Conservation (phyloP, 352 stramenopile species). For the Phytophthora citricola region DNA sequence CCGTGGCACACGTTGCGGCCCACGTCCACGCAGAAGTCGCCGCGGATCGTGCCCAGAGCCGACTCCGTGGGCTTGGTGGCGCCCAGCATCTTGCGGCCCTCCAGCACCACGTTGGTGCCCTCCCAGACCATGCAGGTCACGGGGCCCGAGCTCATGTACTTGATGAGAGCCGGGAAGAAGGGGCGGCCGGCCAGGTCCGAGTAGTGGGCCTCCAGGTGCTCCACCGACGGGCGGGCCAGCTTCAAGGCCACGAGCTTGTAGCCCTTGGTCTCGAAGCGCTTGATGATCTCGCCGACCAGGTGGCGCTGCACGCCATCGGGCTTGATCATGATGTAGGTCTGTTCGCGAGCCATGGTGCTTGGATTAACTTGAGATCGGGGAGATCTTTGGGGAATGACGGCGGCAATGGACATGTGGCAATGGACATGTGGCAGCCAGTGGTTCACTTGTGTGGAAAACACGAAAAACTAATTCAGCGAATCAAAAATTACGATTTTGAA, state of each 20-base stretch:
- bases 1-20: conserved; percentile 95
- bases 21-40: conserved; percentile 93
- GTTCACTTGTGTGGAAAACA: conserved; percentile 1
- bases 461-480: conserved; percentile 10
- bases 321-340: conserved; percentile 96
- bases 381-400: conserved; percentile 38
- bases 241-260: conserved; percentile 96
- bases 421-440: conserved; percentile 25
- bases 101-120: conserved; percentile 93
- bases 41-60: conserved; percentile 93
- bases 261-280: conserved; percentile 95
- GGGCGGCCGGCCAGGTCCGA: conserved; percentile 91
- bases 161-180: conserved; percentile 93
- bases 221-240: conserved; percentile 92
- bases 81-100: conserved; percentile 95
- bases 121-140: conserved; percentile 97
- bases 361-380: conserved; percentile 25
- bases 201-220: conserved; percentile 95
- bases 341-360: conserved; percentile 89
- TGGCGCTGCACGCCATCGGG: conserved; percentile 95
- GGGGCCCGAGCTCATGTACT: conserved; percentile 93
- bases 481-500: neutral
- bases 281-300: conserved; percentile 95
- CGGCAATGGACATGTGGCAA: conserved; percentile 15
- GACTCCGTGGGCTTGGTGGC: conserved; percentile 94